These are phyloP conservation scores for Quercus tomentella DNA, from an alignment of 331 rosid genomes.

Conservation along the genomic window DNA sequence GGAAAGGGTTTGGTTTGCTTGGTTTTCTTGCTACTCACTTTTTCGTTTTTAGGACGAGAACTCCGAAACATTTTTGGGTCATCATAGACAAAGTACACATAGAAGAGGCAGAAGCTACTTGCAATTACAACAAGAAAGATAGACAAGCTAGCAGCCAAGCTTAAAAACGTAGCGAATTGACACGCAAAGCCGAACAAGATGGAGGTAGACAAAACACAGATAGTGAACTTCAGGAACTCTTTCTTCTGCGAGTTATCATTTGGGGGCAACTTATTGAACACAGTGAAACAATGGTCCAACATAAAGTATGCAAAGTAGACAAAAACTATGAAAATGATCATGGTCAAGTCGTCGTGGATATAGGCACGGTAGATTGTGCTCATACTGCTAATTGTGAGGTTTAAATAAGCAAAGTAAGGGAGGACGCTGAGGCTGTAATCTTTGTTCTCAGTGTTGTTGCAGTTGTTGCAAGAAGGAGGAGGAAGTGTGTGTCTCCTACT, in stretches of 20 bases:
- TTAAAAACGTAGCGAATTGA: not conserved
- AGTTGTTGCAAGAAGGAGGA: not conserved
- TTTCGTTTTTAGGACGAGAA: not conserved
- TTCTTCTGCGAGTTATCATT: not conserved
- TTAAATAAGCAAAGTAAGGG: not conserved
- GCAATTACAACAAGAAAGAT: not conserved
- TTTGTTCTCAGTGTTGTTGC: not conserved
- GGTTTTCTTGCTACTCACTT: not conserved
- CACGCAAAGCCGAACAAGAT: not conserved
- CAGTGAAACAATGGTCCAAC: not conserved
- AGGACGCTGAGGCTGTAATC: not conserved
- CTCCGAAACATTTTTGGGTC: not conserved
- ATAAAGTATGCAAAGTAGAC: not conserved
- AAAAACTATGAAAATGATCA: not conserved
- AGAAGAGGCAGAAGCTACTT: not conserved
- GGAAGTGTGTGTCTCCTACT: not conserved
- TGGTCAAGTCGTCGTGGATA: not conserved
- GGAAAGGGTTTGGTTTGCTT: not conserved
- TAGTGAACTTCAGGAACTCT: not conserved
- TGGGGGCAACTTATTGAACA: not conserved
- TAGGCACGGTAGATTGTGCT: not conserved
- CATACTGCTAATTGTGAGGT: not conserved
- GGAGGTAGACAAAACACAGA: not conserved
- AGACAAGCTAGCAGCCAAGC: not conserved
- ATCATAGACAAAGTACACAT: not conserved